phyloP scores from a whole-genome alignment of 306 rosid species.

The Prunus mume region DNA sequence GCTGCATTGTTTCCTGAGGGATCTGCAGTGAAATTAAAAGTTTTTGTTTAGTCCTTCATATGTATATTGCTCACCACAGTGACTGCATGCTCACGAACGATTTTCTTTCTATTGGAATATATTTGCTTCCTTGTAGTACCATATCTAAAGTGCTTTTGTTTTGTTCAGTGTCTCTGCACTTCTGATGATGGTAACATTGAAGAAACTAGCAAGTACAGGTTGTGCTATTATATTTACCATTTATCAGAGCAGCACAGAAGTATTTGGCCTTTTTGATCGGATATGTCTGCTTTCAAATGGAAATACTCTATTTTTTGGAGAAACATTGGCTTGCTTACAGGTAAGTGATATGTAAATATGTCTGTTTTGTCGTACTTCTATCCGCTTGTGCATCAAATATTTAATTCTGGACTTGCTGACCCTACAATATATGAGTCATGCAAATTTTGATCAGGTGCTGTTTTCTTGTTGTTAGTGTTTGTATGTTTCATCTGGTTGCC shows the following conservation, averaged over 20 bases:
- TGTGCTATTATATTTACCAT: conserved; percentile 85
- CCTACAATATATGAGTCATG: not conserved
- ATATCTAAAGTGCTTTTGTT: conserved; percentile 19
- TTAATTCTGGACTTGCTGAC: not conserved
- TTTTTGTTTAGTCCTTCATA: not conserved
- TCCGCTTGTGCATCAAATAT: not conserved
- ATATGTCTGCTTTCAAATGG: conserved; percentile 99
- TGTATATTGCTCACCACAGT: not conserved
- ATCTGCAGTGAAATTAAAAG: not conserved
- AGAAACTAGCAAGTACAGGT: conserved; percentile 95
- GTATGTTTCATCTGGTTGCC: conserved; percentile 8
- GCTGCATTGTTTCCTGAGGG: not conserved
- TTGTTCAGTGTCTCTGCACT: conserved; percentile 87
- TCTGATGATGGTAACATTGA: conserved; percentile 98
- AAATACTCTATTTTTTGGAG: conserved; percentile 94
- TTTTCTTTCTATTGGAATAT: not conserved
- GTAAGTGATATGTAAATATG: conserved; percentile 26
- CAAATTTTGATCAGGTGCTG: not conserved
- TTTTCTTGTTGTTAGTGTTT: conserved; percentile 4
- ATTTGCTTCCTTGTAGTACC: not conserved
- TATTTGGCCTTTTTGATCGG: conserved; percentile 95
- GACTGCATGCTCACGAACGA: not conserved
- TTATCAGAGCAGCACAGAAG: conserved; percentile 98
- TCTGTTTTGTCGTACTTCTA: not conserved
- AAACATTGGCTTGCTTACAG: conserved; percentile 98